Evolutionary conservation across 23 red algal genomes (phyloP).

Genomic region (Gracilaria vermiculophylla): DNA sequence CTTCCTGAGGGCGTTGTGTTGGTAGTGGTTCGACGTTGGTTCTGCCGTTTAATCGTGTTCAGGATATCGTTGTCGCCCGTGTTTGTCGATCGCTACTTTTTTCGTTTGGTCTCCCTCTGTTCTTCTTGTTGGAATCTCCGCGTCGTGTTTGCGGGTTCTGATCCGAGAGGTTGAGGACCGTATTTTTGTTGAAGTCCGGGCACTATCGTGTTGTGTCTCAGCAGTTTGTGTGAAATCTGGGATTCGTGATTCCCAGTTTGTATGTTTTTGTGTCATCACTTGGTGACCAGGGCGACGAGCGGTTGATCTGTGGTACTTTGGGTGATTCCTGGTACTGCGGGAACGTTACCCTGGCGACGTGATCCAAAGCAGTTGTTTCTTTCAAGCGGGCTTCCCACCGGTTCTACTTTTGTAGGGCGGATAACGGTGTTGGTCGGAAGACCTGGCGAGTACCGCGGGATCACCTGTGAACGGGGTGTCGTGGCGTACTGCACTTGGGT

Average conservation of each 20-base stretch:
- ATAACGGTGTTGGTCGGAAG: background rate
- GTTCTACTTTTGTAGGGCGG: constrained; percentile 4
- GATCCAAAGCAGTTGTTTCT: background rate
- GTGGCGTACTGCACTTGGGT: background rate
- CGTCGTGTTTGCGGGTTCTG: constrained; percentile 29
- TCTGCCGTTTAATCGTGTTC: constrained; percentile 21
- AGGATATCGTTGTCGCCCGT: background rate
- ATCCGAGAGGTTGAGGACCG: constrained; percentile 14
- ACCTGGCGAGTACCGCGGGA: background rate
- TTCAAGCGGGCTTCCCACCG: constrained; percentile 12
- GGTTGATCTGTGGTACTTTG: constrained; percentile 1
- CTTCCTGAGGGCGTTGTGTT: constrained; percentile 39
- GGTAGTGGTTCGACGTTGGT: constrained; percentile 28
- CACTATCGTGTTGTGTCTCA: background rate
- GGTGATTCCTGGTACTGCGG: background rate
- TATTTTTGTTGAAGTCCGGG: constrained; percentile 6
- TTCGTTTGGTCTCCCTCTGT: constrained; percentile 8
- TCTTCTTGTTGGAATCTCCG: background rate
- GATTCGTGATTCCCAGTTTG: too few relatives aligned
- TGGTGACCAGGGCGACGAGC: background rate
- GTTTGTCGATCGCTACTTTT: constrained; percentile 21
- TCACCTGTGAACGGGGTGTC: background rate
- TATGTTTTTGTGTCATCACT: background rate
- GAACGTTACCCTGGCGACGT: constrained; percentile 1
- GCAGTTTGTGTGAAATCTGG: background rate